Evolutionary conservation across 495 filamentous ascomycete species (phyloP).

Genomic region (Daldinia decipiens): DNA sequence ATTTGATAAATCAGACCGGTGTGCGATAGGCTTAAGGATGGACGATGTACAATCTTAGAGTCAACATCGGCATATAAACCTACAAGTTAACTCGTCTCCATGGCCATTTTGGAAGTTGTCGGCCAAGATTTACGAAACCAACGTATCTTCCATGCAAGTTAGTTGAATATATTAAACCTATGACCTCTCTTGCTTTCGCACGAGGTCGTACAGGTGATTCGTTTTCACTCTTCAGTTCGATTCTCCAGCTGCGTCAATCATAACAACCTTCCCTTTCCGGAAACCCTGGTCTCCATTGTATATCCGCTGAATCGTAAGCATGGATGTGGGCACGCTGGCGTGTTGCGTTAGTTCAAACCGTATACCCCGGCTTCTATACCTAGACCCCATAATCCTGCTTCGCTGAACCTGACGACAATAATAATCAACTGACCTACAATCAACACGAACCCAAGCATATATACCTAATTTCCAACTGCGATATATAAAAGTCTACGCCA

Average conservation of each 20-base stretch:
- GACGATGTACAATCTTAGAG: neutral
- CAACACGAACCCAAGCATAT: no score
- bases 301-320: constrained; percentile 1
- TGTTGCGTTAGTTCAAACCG: neutral
- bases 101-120: no score
- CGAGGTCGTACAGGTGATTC: no score
- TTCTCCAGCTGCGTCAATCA: no score
- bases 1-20: neutral
- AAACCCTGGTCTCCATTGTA: constrained; percentile 5
- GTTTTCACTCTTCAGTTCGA: no score
- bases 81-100: neutral
- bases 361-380: no score
- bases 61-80: neutral
- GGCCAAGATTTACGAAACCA: no score
- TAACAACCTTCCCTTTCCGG: constrained; percentile 31
- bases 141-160: no score
- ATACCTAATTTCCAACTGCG: neutral
- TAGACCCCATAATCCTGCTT: neutral
- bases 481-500: constrained; percentile 2
- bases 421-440: neutral
- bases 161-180: no score
- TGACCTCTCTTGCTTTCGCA: no score
- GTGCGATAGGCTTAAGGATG: neutral
- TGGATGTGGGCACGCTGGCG: neutral
- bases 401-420: neutral